A percentile compares a stretch with the other conserved stretches of the same genome.
Evolutionary conservation across 2,329 filamentous ascomycete genomes (phyloP).

Genomic region (Ophiostoma triangulosporum): DNA sequence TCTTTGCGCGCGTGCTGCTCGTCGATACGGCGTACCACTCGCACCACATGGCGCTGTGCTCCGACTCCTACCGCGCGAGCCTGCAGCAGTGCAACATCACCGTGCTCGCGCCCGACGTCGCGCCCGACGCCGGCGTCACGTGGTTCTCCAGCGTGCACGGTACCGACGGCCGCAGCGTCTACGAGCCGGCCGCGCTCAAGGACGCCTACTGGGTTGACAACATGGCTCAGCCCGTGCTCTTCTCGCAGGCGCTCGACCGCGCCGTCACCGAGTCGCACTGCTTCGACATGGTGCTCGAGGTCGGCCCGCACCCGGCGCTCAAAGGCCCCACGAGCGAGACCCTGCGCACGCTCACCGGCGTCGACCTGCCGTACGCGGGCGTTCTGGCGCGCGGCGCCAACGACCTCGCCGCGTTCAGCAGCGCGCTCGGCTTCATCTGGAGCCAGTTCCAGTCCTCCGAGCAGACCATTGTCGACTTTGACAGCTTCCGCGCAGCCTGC

Average conservation of each 20-base stretch:
- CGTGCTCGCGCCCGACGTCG: constrained; percentile 3
- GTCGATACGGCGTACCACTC: constrained; percentile 38
- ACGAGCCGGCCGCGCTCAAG: constrained; percentile 4
- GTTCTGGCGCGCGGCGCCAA: constrained; percentile 9
- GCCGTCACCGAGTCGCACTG: constrained; percentile 7
- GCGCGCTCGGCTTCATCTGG: constrained; percentile 9
- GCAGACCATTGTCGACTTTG: constrained; percentile 9
- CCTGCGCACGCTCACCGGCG: constrained; percentile 15
- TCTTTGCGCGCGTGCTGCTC: constrained; percentile 23
- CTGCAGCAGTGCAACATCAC: constrained; percentile 20
- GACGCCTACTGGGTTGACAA: constrained; percentile 22
- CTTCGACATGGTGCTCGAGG: constrained; percentile 16
- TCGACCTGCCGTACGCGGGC: constrained; percentile 8
- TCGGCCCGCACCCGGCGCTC: constrained; percentile 19
- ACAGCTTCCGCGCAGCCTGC: constrained; percentile 9
- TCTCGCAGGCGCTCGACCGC: constrained; percentile 14
- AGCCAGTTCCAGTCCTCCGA: constrained; percentile 7
- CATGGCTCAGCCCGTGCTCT: constrained; percentile 20
- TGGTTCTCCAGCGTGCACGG: constrained; percentile 31
- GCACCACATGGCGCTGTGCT: constrained; percentile 28
- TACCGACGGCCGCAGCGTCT: constrained; percentile 7
- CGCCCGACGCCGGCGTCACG: constrained; percentile 9
- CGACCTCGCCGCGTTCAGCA: constrained; percentile 8
- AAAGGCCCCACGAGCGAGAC: constrained; percentile 14
- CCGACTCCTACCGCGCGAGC: constrained; percentile 21